Base-by-base conservation (phyloP, 805 yeast species). In the Candida methanosorbosa region DNA sequence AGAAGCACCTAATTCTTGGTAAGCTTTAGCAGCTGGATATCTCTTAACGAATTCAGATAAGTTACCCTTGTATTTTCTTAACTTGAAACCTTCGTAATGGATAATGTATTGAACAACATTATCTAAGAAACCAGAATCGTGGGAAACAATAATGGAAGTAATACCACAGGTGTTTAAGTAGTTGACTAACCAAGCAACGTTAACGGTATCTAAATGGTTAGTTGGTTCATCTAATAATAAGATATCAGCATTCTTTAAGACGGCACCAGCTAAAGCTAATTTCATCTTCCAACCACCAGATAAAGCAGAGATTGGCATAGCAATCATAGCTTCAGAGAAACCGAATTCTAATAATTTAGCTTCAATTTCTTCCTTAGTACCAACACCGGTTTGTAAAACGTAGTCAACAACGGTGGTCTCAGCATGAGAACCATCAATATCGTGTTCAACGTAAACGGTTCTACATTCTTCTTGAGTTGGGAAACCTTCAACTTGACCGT, bases 201-300 rank as follows among this genome's bases (percentile, higher is more conserved):
- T 92, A 59, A 88, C 97, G 58, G 96, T 88, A 75, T 92, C 98
- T 83, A 92, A 84, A 78, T 92, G 98, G 84, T 90, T 90, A 63
- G 98, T 90, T 73, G 98, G 98, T 79, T 90, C 98, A 77, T 90
- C 98, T 68, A 90, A 81, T 70, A 90, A 76, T 68, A 90, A 76
- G 63, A 90, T 92, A 70, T 85, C 95, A 61, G 98, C 97, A 72
- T 88, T 88, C 78, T 84, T 85, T 72, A 90, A 80, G 61, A 90
- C 97, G 62, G 98, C 98, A 74, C 97, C 86, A 56, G 98, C 97
- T 61, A 90, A 78, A 64, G 97, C 97, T 68, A 90, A 80, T 74
- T 92, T 92, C 98, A 90, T 90, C 81, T 92, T 92, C 98, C 98
- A 90, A 80, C 98, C 98, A 81, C 98, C 98, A 61, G 98, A 92